Evolutionary conservation across 306 rosid genomes (phyloP), one percentile per base, ranked within the genome.

Genomic region (Bauhinia variegata): DNA sequence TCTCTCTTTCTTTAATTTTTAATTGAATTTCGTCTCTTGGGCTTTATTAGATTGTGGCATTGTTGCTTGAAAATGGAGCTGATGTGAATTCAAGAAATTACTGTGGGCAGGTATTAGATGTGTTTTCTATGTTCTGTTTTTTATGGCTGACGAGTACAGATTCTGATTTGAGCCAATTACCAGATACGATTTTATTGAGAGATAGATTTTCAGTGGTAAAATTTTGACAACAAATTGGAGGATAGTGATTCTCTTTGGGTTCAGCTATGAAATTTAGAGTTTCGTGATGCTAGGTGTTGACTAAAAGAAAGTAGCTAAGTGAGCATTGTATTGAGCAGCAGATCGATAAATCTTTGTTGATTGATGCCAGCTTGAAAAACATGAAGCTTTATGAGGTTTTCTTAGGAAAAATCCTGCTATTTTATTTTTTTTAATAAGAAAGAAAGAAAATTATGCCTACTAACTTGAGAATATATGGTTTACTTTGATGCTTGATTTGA

Each of bases 41-140:
- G 58, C 64, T 65, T 30, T 14, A 15, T 59, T 56, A 93, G 98
- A 90, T 90, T 83, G 97, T 90, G 51, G 75, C 87, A 19, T 78
- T 93, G 88, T 71, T 93, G 85, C 97, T 93, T 67, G 96, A 93
- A 66, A 89, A 81, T 68, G 98, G 98, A 65, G 99, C 99, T 63
- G 99, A 95, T 82, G 92, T 81, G 50, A 95, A 90, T 79, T 86
- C 95, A 37, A 90, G 95, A 68, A 93, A 93, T 76, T 93, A 93
- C 63, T 93, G 99, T 56, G 97, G 99, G 3, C 99, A 95, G 97
- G 99, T 95, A 82, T 3, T 70, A 61, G 33, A 71, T 52, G 57
- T 47, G 51, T 32, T 76, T 67, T 18, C 71, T 68, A 75, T 68
- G 39, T 34, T 74, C 10, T 5, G 7, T 2, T 10, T 54, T 67